Percentiles rank a stretch among this genome's conserved stretches.
Evolutionary conservation across 2,329 filamentous ascomycete species (phyloP).

Genomic region (Corniculantispora saksenae): DNA sequence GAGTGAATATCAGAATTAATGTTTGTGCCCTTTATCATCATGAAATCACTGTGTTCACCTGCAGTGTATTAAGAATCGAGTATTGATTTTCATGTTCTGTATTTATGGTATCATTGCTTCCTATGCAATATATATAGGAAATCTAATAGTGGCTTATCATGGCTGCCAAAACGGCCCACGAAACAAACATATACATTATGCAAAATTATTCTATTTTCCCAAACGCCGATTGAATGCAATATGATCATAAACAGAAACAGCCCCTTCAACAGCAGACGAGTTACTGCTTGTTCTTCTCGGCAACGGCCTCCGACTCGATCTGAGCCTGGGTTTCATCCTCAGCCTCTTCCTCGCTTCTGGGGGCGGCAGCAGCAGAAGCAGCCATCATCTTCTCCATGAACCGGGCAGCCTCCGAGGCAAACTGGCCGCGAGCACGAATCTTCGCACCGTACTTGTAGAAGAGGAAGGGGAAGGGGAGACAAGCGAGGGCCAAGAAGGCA

Average conservation of each 20-base stretch:
- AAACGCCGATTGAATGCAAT: constrained; percentile 16
- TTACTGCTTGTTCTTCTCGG: neutral
- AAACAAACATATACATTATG: constrained; percentile 5
- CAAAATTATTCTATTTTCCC: neutral
- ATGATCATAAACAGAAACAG: neutral
- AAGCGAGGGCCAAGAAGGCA: constrained; percentile 71
- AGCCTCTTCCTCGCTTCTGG: constrained; percentile 22
- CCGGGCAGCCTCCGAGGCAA: constrained; percentile 64
- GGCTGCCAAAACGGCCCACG: neutral
- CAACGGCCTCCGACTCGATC: neutral
- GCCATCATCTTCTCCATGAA: constrained; percentile 46
- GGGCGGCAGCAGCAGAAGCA: neutral
- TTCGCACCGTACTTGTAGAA: constrained; percentile 70
- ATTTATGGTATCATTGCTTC: neutral
- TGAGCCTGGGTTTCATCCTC: constrained; percentile 12
- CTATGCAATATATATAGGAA: neutral
- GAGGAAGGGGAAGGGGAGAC: constrained; percentile 73
- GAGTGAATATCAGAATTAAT: too few species aligned
- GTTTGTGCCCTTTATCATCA: too few species aligned
- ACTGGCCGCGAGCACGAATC: constrained; percentile 70
- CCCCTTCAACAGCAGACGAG: neutral
- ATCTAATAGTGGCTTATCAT: neutral
- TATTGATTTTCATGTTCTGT: too few species aligned
- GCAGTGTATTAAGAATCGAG: too few species aligned
- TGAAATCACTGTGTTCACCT: too few species aligned